Percentiles rank a stretch among this genome's conserved stretches.
Evolutionary conservation across 257 asterid genomes (phyloP).

Genomic region (Penstemon eatonii): DNA sequence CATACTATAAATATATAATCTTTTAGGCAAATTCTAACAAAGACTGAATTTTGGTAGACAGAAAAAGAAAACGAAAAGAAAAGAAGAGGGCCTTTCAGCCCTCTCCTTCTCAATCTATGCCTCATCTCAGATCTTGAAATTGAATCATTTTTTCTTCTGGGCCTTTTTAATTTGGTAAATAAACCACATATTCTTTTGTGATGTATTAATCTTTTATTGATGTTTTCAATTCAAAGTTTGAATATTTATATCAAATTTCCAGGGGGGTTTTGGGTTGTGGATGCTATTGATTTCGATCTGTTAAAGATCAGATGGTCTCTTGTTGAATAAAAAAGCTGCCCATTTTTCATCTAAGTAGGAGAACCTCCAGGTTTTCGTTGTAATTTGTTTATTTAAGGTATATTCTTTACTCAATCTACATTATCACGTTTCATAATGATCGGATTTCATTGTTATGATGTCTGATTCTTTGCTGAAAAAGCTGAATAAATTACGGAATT

Average conservation of each 20-base stretch:
- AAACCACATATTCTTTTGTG: constrained; percentile 23
- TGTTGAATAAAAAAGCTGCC: constrained; percentile 34
- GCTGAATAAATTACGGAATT: constrained; percentile 15
- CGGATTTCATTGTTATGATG: constrained; percentile 26
- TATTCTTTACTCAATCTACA: constrained; percentile 43
- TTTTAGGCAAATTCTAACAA: constrained; percentile 48
- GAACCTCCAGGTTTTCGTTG: constrained; percentile 28
- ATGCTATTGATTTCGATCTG: constrained; percentile 50
- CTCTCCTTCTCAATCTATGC: constrained; percentile 62
- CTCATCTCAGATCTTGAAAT: constrained; percentile 76
- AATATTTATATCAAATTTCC: constrained; percentile 33
- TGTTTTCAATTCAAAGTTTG: constrained; percentile 34
- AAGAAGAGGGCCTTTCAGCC: constrained; percentile 62
- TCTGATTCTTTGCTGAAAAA: constrained; percentile 19
- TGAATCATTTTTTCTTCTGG: constrained; percentile 46
- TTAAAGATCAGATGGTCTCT: constrained; percentile 51
- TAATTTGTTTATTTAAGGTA: constrained; percentile 29
- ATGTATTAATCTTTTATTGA: constrained; percentile 24
- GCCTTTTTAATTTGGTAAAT: constrained; percentile 49
- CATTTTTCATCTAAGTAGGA: constrained; percentile 32
- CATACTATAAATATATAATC: constrained; percentile 32
- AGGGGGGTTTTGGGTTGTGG: constrained; percentile 41
- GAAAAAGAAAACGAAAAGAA: constrained; percentile 42
- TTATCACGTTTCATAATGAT: constrained; percentile 33
- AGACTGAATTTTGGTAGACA: constrained; percentile 55